Percentiles rank a stretch among this genome's conserved stretches.
Conservation (phyloP, 1,284 basidiomycete species). For the Leccinum huronense region DNA sequence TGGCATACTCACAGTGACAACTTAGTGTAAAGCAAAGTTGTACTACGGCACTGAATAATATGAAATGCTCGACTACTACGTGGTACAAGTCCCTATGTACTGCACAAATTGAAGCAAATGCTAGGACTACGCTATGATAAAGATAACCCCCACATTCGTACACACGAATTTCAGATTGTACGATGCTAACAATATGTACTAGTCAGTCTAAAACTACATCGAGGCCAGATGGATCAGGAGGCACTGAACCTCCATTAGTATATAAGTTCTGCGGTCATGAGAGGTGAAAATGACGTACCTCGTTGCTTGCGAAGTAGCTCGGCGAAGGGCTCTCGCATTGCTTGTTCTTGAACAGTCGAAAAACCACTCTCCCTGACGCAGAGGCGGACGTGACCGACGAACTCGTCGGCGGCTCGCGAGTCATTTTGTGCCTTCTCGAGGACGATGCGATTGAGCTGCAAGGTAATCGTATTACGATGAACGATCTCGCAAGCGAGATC, state of each 20-base stretch:
- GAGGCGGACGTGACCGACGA: constrained; percentile 1
- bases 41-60: too few relatives aligned
- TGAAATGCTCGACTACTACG: too few relatives aligned
- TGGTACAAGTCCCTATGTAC: too few relatives aligned
- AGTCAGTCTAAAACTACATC: background rate
- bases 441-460: background rate
- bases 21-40: too few relatives aligned
- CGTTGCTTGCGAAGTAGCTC: background rate
- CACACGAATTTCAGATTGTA: too few relatives aligned
- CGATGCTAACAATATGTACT: too few relatives aligned
- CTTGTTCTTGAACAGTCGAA: background rate
- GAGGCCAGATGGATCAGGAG: background rate
- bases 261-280: background rate
- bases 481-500: background rate
- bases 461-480: background rate
- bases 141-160: too few relatives aligned
- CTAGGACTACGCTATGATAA: too few relatives aligned
- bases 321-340: background rate
- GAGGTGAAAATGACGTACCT: background rate
- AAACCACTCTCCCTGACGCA: background rate
- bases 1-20: too few relatives aligned
- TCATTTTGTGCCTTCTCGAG: background rate
- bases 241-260: background rate
- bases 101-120: too few relatives aligned
- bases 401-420: background rate